phyloP scores from a whole-genome alignment of 129 eudicot genomes.

The Calendula officinalis region DNA sequence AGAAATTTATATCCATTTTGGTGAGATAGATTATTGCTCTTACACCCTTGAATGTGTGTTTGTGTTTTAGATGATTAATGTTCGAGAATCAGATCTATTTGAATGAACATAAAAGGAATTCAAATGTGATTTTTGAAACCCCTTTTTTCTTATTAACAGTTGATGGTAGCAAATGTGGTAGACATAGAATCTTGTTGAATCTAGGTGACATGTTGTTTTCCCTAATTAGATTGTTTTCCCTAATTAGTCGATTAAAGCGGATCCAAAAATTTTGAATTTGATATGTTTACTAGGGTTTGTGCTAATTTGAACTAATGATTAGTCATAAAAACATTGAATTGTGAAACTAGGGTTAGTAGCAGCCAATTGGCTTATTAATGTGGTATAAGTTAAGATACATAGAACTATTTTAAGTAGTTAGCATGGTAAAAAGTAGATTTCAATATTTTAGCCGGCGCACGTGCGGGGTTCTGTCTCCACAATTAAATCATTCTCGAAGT shows the following conservation, averaged over 20 bases:
- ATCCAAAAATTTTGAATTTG: conserved; percentile 1
- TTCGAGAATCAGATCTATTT: conserved; percentile 17
- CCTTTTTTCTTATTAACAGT: conserved; percentile 4
- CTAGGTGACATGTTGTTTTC: conserved; percentile 2
- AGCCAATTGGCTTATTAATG: neutral
- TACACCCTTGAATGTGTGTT: neutral
- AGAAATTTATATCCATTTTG: conserved; percentile 2
- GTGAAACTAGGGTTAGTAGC: conserved; percentile 10
- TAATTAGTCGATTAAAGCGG: neutral
- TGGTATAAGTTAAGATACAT: neutral
- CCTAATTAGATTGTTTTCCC: conserved; percentile 6
- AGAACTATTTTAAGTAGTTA: conserved; percentile 13
- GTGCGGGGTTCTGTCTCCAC: neutral
- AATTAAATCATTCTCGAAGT: neutral
- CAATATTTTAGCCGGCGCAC: neutral
- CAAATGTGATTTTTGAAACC: conserved; percentile 9
- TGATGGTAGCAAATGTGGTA: too few relatives aligned
- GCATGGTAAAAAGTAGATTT: neutral
- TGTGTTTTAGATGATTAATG: conserved; percentile 11
- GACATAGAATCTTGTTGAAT: neutral
- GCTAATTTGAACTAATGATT: conserved; percentile 20
- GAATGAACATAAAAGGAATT: conserved; percentile 3
- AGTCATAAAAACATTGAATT: neutral
- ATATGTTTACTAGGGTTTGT: conserved; percentile 11
- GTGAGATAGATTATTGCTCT: conserved; percentile 5